These are phyloP conservation scores for Pythium apleroticum DNA, from an alignment of 352 stramenopile species.

Conservation along the genomic window DNA sequence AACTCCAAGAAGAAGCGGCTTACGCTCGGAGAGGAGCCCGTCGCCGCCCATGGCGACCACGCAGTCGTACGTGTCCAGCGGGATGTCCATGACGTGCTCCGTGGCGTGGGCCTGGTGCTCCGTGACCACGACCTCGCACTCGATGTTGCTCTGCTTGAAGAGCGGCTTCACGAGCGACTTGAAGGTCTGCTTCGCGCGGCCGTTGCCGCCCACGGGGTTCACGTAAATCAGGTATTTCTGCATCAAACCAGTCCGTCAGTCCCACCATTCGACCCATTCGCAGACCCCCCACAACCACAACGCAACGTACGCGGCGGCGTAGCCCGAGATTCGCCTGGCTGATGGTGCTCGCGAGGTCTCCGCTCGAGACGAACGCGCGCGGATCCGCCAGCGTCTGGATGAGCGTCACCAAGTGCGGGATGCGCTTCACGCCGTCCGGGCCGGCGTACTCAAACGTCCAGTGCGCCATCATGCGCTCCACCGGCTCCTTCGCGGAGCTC, in stretches of 20 bases:
- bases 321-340: slow-evolving; percentile 27
- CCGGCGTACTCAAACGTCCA: slow-evolving; percentile 49
- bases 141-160: slow-evolving; percentile 55
- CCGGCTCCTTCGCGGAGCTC: slow-evolving; percentile 13
- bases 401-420: slow-evolving; percentile 34
- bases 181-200: slow-evolving; percentile 52
- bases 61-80: slow-evolving; percentile 58
- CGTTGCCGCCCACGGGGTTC: slow-evolving; percentile 61
- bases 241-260: not conserved
- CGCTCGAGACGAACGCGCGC: slow-evolving; percentile 22
- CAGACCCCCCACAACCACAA: not conserved
- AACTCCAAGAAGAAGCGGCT: not conserved
- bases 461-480: slow-evolving; percentile 34
- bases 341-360: slow-evolving; percentile 7
- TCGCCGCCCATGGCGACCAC: slow-evolving; percentile 69
- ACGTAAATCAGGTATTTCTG: slow-evolving; percentile 67
- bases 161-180: slow-evolving; percentile 50
- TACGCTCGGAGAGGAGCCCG: slow-evolving; percentile 67
- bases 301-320: slow-evolving; percentile 37
- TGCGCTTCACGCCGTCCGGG: slow-evolving; percentile 30
- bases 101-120: slow-evolving; percentile 55
- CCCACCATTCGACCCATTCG: not conserved
- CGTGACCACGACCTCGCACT: slow-evolving; percentile 54
- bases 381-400: slow-evolving; percentile 52
- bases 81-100: slow-evolving; percentile 41